Base-by-base conservation (phyloP, 306 rosid species). In the Psophocarpus tetragonolobus region DNA sequence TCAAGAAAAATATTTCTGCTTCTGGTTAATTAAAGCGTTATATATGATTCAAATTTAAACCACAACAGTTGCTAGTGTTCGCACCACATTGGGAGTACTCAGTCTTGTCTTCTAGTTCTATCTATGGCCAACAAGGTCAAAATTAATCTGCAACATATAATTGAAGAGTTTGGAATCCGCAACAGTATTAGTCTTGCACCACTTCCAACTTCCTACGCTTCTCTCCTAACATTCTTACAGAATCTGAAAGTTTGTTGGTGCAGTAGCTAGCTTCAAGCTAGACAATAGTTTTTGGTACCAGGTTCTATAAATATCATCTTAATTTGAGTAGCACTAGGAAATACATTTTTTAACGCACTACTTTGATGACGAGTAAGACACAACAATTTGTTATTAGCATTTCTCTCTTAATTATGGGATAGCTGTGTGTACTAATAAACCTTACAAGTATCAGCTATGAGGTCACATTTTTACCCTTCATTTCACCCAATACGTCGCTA, bases 191-290 rank as follows among this genome's bases (percentile, higher is more conserved):
- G 6, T 61, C 15, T 8, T 64, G 47, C 32, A 33, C 29, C 53
- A 47, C 29, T 48, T 48, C 29, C 53, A 47, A 18, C 33, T 48
- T 64, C 63, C 63, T 21, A 64, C 62, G 8, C 18, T 62, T 75
- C 50, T 62, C 63, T 64, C 73, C 80, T 35, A 76, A 76, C 80
- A 10, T 64, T 64, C 73, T 48, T 50, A 50, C 35, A 65, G 64
- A 75, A 75, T 63, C 24, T 50, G 67, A 76, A 12, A 65, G 66
- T 36, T 65, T 21, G 74, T 76, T 65, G 74, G 66, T 35, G 38
- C 33, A 47, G 18, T 75, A 10, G 36, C 80, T 64, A 21, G 15
- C 11, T 53, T 75, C 38, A 48, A 63, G 17, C 64, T 76, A 14
- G 14, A 23, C 76, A 68, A n/a, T n/a, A n/a, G n/a, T 39, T 41